Base-by-base conservation (phyloP, 2,329 filamentous ascomycete species). In the Ceratocystis variospora region DNA sequence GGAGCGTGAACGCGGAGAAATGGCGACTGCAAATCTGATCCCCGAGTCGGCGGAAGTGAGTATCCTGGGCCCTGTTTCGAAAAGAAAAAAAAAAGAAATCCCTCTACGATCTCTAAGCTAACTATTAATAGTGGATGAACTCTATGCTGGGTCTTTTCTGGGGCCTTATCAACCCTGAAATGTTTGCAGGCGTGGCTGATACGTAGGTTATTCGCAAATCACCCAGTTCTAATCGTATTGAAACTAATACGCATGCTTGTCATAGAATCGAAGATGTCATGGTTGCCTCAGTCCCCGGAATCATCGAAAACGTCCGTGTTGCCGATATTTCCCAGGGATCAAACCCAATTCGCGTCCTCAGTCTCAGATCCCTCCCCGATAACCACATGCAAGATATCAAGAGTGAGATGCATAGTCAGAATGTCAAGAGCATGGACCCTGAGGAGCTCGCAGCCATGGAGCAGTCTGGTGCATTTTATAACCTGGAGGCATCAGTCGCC, bases 261-360 rank as follows among this genome's bases (percentile, higher is more conserved):
- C 25, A 53, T 44, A 77, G 75, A 0, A 73, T 79, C 0, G 74
- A 81, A 76, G 93, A 97, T 74, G 89, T 97, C 70, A 97, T 97
- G 93, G 91, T 95, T 74, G 93, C 92, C 22, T 96, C 90, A 0
- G 88, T 96, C 0, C 94, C 94, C 0, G 86, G 88, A 1, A 79
- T 97, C 48, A 91, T 99, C 70, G 92, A 97, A 74, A 94, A 96
- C 70, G 91, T 99, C 59, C 88, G 93, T 70, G 90, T 97, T 25
- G 91, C 92, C 68, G 92, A 96, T 71, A 96, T 99, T 71, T 90
- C 90, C 62, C 94, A 97, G 75, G 94, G 94, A 33, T 90, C 82
- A 75, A 96, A 96, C 71, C 90, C 94, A 0, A 80, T 97, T 66
- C 86, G 93, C 7, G 89, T 97, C 63, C 80, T 97, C 61, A 96